Percentiles rank a stretch among this genome's conserved stretches.
phyloP scores from a whole-genome alignment of 805 yeast genomes.

The Lipomyces oligophaga region DNA sequence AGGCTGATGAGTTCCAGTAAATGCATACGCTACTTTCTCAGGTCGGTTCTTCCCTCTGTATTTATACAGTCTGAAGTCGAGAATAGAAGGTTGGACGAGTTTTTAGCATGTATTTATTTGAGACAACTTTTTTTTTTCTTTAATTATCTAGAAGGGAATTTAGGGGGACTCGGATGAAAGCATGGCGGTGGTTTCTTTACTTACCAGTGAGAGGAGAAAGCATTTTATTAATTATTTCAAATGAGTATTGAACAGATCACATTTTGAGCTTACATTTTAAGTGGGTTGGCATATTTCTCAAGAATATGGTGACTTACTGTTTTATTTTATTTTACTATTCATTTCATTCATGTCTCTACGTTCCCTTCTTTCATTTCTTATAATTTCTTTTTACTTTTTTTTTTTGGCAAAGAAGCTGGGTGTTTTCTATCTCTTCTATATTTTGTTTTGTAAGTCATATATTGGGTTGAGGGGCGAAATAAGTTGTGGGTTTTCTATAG shows the following conservation, averaged over 20 bases:
- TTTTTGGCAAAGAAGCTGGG: neutral
- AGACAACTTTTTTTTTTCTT: conserved; percentile 1
- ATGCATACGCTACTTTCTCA: neutral
- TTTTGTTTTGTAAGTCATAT: conserved; percentile 28
- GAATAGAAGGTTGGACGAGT: neutral
- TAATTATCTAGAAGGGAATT: conserved; percentile 9
- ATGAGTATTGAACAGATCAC: neutral
- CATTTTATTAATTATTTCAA: conserved; percentile 7
- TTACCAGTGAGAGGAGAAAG: no score
- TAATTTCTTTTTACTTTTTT: neutral
- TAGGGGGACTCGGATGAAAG: conserved; percentile 2
- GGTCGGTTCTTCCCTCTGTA: neutral
- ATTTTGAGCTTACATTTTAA: neutral
- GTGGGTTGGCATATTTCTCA: conserved; percentile 7
- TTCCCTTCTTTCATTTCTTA: no score
- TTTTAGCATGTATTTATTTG: neutral
- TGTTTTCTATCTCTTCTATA: neutral
- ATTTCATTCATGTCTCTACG: no score
- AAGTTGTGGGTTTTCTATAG: conserved; percentile 26
- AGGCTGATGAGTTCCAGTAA: conserved; percentile 71
- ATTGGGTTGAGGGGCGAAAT: conserved; percentile 25
- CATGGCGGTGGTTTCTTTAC: conserved; percentile 7
- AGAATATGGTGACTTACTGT: conserved; percentile 21
- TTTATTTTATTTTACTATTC: conserved; percentile 12
- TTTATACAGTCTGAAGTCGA: conserved; percentile 1